These are phyloP conservation scores for Monosporascus ibericus DNA, from an alignment of 2,329 filamentous ascomycete genomes.

Conservation along the genomic window DNA sequence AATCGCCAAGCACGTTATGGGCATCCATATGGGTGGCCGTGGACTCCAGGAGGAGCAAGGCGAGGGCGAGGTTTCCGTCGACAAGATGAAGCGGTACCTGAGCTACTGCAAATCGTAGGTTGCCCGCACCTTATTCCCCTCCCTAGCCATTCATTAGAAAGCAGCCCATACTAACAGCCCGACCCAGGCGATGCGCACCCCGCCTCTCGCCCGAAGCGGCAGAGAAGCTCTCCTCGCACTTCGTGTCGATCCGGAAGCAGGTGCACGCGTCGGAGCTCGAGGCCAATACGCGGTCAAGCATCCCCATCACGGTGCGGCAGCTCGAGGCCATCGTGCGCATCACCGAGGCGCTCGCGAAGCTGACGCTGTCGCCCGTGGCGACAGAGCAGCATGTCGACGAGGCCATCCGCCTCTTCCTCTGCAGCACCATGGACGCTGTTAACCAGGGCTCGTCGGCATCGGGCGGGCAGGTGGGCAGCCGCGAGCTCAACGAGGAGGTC, in stretches of 20 bases:
- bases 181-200: conserved; percentile 74
- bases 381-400: conserved; percentile 93
- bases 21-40: conserved; percentile 88
- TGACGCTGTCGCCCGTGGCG: conserved; percentile 78
- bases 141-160: neutral
- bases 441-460: conserved; percentile 62
- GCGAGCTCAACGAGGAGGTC: conserved; percentile 87
- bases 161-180: conserved; percentile 23
- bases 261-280: conserved; percentile 88
- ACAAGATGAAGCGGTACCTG: conserved; percentile 96
- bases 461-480: conserved; percentile 60
- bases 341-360: conserved; percentile 89
- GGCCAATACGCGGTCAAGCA: conserved; percentile 83
- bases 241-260: conserved; percentile 91
- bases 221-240: conserved; percentile 94
- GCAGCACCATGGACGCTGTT: conserved; percentile 95
- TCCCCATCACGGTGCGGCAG: conserved; percentile 96
- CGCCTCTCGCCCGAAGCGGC: conserved; percentile 84
- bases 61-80: conserved; percentile 84
- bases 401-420: conserved; percentile 92
- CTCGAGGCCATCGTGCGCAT: conserved; percentile 97
- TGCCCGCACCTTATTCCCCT: neutral
- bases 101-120: conserved; percentile 92
- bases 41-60: conserved; percentile 68
- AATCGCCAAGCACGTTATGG: conserved; percentile 96